Percentiles rank a stretch among this genome's conserved stretches.
Evolutionary conservation across 768 basidiomycete species (phyloP).

Genomic region (Fomitopsis pulvina): DNA sequence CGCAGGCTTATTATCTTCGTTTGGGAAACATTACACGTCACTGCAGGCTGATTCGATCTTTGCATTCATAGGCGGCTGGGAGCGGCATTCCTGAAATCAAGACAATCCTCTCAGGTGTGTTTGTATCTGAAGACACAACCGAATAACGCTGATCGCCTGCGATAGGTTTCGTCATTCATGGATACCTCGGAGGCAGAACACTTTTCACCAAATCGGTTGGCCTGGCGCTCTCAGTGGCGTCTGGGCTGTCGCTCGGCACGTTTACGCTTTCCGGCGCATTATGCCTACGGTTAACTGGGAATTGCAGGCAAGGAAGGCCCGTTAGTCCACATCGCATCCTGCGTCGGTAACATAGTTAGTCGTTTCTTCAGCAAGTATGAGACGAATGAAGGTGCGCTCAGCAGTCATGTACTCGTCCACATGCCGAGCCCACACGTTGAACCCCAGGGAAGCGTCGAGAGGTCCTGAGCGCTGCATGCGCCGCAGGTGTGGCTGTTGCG

Average conservation of each 20-base stretch:
- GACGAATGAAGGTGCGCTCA: constrained; percentile 71
- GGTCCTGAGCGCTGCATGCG: constrained; percentile 91
- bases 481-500: constrained; percentile 95
- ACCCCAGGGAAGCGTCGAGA: constrained; percentile 84
- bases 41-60: not conserved
- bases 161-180: constrained; percentile 91
- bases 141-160: constrained; percentile 6
- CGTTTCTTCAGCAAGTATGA: constrained; percentile 86
- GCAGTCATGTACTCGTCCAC: not conserved
- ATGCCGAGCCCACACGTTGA: not conserved
- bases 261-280: not conserved
- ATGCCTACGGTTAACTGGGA: not conserved
- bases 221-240: constrained; percentile 84
- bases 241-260: constrained; percentile 78
- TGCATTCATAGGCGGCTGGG: constrained; percentile 71
- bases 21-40: not conserved
- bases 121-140: not conserved
- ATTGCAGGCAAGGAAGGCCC: constrained; percentile 58
- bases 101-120: constrained; percentile 76
- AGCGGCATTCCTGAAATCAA: constrained; percentile 98
- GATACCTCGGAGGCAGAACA: constrained; percentile 88
- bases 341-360: constrained; percentile 90
- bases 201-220: constrained; percentile 89
- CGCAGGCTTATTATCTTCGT: not conserved
- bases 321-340: constrained; percentile 90